phyloP scores from a whole-genome alignment of 805 yeast genomes.

The Diddensiella transvaalensis region DNA sequence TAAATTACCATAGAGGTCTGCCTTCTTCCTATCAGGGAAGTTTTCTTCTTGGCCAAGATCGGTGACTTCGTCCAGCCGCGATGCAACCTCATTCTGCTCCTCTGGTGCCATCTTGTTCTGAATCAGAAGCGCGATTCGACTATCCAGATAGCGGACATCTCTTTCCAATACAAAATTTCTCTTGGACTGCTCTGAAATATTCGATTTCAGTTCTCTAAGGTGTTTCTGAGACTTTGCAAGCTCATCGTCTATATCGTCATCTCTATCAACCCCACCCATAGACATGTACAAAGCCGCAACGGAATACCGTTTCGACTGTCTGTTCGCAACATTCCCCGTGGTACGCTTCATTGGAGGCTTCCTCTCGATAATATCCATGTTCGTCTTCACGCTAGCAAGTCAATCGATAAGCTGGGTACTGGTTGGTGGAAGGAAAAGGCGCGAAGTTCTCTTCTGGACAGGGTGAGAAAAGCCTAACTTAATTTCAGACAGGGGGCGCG shows the following conservation, averaged over 20 bases:
- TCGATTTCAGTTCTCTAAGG: slow-evolving; percentile 32
- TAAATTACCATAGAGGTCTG: slow-evolving; percentile 34
- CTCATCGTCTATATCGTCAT: slow-evolving; percentile 35
- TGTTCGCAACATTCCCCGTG: slow-evolving; percentile 18
- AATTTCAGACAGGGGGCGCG: too few relatives aligned
- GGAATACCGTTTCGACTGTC: slow-evolving; percentile 34
- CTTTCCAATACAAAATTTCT: slow-evolving; percentile 36
- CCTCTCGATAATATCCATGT: slow-evolving; percentile 4
- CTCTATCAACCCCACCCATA: slow-evolving; percentile 34
- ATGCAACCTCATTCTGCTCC: slow-evolving; percentile 35
- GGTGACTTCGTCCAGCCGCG: slow-evolving; percentile 28
- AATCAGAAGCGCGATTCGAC: slow-evolving; percentile 38
- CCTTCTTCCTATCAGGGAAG: slow-evolving; percentile 31
- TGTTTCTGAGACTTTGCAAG: slow-evolving; percentile 33
- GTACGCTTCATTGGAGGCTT: slow-evolving; percentile 4
- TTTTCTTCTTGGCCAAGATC: slow-evolving; percentile 21
- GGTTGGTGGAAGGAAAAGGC: too few relatives aligned
- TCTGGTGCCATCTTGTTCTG: slow-evolving; percentile 37
- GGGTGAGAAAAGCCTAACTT: too few relatives aligned
- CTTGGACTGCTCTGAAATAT: slow-evolving; percentile 36
- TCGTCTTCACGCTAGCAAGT: slow-evolving; percentile 2
- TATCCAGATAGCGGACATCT: slow-evolving; percentile 37
- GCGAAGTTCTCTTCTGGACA: too few relatives aligned
- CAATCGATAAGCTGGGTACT: neutral
- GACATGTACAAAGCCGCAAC: slow-evolving; percentile 36